Conservation (phyloP, 2,329 filamentous ascomycete species). For the Sporothrix mexicana region DNA sequence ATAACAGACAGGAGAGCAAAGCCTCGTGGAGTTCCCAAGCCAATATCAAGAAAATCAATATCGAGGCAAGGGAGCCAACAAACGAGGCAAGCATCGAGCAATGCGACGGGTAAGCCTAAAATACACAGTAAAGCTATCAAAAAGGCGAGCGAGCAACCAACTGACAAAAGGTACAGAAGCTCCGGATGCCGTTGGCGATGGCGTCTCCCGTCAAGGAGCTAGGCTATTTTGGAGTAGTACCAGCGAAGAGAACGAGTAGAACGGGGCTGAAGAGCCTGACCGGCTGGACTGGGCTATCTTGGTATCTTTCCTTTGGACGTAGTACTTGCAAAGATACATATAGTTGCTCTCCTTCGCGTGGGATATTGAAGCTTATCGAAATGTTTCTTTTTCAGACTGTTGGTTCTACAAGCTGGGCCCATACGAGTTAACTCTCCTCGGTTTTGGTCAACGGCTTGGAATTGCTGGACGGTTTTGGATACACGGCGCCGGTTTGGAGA, state of each 20-base stretch:
- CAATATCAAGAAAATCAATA: background rate
- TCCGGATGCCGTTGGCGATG: slow-evolving; percentile 1
- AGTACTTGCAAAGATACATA: background rate
- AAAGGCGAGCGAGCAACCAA: background rate
- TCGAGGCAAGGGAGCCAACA: background rate
- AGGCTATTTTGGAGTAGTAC: slow-evolving; percentile 3
- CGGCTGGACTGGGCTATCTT: background rate
- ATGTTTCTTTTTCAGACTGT: slow-evolving; percentile 6
- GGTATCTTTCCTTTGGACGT: background rate
- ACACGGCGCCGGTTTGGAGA: background rate
- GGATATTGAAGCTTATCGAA: background rate
- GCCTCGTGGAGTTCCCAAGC: slow-evolving; percentile 12
- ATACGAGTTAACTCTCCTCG: background rate
- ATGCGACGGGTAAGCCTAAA: background rate
- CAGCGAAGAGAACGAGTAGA: background rate
- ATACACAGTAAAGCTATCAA: background rate
- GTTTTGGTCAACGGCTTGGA: background rate
- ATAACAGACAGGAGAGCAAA: background rate
- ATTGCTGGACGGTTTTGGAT: background rate
- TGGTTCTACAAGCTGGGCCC: background rate
- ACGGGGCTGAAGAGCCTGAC: background rate
- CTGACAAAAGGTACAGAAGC: background rate
- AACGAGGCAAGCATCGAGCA: background rate
- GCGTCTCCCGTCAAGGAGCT: background rate
- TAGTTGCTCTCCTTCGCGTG: slow-evolving; percentile 6